These are phyloP conservation scores for Phytophthora crassamura DNA, from an alignment of 352 stramenopile genomes.

Conservation along the genomic window DNA sequence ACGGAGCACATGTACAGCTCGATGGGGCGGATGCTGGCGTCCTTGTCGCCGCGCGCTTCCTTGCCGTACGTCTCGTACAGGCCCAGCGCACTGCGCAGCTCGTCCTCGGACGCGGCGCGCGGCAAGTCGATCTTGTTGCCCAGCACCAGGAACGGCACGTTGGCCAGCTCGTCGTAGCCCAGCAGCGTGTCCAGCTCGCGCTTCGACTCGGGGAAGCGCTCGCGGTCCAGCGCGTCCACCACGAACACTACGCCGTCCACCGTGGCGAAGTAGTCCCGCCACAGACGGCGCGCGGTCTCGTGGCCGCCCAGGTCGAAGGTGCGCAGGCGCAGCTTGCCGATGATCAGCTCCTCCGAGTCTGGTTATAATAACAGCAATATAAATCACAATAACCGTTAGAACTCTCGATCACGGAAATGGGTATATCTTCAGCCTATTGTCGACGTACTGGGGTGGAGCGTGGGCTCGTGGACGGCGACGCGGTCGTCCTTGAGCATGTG, in stretches of 20 bases:
- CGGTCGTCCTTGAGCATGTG: constrained; percentile 99
- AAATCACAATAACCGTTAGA: constrained; percentile 9
- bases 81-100: constrained; percentile 96
- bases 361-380: not conserved
- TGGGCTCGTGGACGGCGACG: constrained; percentile 96
- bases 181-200: constrained; percentile 98
- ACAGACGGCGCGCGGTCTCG: constrained; percentile 97
- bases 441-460: constrained; percentile 93
- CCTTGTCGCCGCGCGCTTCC: constrained; percentile 91
- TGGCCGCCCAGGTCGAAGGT: constrained; percentile 99
- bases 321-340: constrained; percentile 98
- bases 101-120: constrained; percentile 97
- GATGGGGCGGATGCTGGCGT: constrained; percentile 94
- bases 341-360: constrained; percentile 93
- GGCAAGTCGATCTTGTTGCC: constrained; percentile 99
- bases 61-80: constrained; percentile 99
- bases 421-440: not conserved
- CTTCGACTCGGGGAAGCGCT: constrained; percentile 99
- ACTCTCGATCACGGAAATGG: not conserved
- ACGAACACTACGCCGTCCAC: constrained; percentile 99
- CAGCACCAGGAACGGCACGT: constrained; percentile 99
- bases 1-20: constrained; percentile 99
- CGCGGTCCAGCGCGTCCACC: constrained; percentile 98
- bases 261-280: constrained; percentile 99
- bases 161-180: constrained; percentile 96